phyloP scores from a whole-genome alignment of 225 moss, liverwort and hornwort genomes.

The Pseudoscleropodium purum region DNA sequence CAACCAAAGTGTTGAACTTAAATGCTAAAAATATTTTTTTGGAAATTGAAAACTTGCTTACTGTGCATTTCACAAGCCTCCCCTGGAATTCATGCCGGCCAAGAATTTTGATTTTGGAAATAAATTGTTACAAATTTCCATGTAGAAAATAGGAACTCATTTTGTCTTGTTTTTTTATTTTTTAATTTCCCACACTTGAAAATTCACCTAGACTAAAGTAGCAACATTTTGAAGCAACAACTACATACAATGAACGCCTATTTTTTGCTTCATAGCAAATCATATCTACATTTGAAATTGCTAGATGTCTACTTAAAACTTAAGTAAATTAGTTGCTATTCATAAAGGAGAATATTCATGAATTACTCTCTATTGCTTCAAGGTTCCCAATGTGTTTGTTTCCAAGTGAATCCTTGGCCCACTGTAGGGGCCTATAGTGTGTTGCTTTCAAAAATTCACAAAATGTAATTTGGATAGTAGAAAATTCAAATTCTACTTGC shows the following conservation, averaged over 20 bases:
- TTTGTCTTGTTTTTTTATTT: not conserved
- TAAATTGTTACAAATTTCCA: no score
- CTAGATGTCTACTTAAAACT: no score
- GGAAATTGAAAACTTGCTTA: not conserved
- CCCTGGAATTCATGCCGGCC: fast-evolving
- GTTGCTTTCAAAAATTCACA: not conserved
- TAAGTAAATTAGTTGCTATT: no score
- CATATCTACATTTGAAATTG: no score
- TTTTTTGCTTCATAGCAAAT: no score
- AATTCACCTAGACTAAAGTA: not conserved
- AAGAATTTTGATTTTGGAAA: not conserved
- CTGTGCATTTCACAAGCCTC: not conserved
- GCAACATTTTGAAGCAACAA: not conserved
- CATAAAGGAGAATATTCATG: not conserved
- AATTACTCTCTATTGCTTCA: not conserved
- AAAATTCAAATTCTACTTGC: not conserved
- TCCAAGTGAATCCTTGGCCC: fast-evolving
- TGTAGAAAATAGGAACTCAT: fast-evolving
- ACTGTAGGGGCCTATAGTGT: fast-evolving
- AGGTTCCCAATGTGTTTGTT: not conserved
- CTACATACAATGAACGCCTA: no score
- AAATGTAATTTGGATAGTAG: not conserved
- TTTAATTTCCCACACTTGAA: not conserved
- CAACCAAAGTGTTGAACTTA: not conserved
- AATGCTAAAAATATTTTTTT: not conserved